Conservation (phyloP, 169 alveolate genomes). For the Eimeria falciformis region DNA sequence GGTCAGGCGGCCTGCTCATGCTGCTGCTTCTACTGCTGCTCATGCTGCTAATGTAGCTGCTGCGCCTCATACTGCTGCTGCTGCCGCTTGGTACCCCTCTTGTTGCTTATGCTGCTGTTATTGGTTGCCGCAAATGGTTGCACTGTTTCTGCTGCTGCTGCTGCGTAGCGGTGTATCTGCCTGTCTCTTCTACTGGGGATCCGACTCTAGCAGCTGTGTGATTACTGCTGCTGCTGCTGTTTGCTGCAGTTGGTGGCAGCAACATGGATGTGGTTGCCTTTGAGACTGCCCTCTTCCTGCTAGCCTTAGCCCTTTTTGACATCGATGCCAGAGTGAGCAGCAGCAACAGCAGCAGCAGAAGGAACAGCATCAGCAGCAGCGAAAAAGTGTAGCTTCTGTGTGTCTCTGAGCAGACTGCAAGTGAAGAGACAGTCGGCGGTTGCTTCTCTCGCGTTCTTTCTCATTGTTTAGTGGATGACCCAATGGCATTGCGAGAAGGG, state of each 20-base stretch:
- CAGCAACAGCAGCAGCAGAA: background rate
- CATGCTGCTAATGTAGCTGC: background rate
- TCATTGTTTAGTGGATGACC: background rate
- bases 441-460: constrained; percentile 14
- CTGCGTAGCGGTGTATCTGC: no score
- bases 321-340: constrained; percentile 10
- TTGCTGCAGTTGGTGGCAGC: constrained; percentile 21
- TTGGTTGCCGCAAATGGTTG: no score
- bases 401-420: background rate
- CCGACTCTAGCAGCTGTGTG: constrained; percentile 13
- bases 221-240: background rate
- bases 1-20: background rate
- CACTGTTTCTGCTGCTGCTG: no score
- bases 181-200: no score
- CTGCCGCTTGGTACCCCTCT: no score
- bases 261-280: background rate
- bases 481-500: constrained; percentile 4
- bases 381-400: background rate
- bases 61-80: no score
- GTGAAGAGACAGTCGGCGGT: background rate
- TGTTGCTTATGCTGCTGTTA: no score
- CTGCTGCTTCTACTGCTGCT: background rate
- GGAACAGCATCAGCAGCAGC: background rate
- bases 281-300: background rate
- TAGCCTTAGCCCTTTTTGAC: background rate